Evolutionary conservation across 768 basidiomycete species (phyloP), one percentile per base, ranked within the genome.

Genomic region (Termitomyces sp.): DNA sequence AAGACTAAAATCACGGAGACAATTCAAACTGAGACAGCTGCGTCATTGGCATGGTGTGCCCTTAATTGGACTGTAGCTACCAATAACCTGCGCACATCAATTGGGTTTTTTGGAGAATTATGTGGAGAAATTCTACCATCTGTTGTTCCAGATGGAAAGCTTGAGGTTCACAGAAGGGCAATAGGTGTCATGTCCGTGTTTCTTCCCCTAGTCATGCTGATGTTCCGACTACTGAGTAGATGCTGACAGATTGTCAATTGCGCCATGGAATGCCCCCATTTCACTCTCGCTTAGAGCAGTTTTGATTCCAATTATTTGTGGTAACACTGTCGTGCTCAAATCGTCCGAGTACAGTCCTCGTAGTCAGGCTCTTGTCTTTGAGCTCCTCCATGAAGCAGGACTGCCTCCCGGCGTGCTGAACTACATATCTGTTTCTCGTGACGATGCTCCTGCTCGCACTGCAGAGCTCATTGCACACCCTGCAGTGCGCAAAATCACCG

Each of bases 321-420:
- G 84, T 1, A 85, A 85, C 64, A 82, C 83, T 0, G 77, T 82
- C 6, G 74, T 85, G 3, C 64, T 85, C 44, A 82, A 82, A 57
- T 74, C 76, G 13, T 82, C 82, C 0, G 84, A 84, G 60, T 68
- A 71, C 44, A 79, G 76, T 52, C 83, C 84, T 0, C 69, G 77
- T 16, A 76, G 72, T 22, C 82, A 83, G 54, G 69, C 72, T 7
- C 67, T 83, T 7, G 71, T 80, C 12, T 70, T 71, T 0, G 80
- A 83, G 56, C 62, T 81, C 2, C 73, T 85, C 22, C 71, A 79
- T 14, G 80, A 84, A 60, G 86, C 86, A 0, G 86, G 87, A 1
- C 67, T 89, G 1, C 87, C 87, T 5, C 67, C 71, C 16, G 85
- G 85, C 6, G 85, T 84, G 7, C 62, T 88, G 6, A 85, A 87